Conservation (phyloP, 352 stramenopile genomes). For the Globisporangium radiosum region DNA sequence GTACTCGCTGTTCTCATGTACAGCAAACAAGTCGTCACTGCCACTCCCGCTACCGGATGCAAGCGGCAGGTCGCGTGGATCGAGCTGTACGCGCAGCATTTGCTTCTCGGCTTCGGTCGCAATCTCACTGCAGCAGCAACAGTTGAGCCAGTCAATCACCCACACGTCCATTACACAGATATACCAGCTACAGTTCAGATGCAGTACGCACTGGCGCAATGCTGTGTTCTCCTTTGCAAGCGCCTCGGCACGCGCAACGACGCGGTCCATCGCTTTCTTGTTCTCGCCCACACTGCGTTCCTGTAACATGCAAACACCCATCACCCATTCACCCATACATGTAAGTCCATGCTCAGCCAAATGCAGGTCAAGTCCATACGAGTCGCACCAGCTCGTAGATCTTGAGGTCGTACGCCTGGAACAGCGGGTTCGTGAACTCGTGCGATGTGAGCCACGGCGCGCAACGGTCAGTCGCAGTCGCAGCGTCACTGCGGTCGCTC, state of each 20-base stretch:
- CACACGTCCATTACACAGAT: not conserved
- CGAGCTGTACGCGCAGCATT: constrained; percentile 41
- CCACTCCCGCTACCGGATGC: no score
- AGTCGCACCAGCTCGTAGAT: constrained; percentile 59
- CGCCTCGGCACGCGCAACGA: constrained; percentile 34
- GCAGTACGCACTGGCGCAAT: constrained; percentile 46
- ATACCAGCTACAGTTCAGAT: not conserved
- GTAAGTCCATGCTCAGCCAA: not conserved
- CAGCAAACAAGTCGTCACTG: no score
- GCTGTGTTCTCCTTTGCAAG: constrained; percentile 62
- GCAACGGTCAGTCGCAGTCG: constrained; percentile 4
- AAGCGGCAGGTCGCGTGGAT: constrained; percentile 23
- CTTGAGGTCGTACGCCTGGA: constrained; percentile 73
- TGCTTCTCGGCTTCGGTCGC: constrained; percentile 47
- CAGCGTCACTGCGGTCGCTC: constrained; percentile 6
- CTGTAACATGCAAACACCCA: constrained; percentile 13
- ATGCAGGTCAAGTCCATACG: no score
- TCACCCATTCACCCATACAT: no score
- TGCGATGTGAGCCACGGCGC: constrained; percentile 64
- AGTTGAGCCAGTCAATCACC: not conserved
- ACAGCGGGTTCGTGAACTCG: constrained; percentile 64
- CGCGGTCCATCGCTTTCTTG: constrained; percentile 51
- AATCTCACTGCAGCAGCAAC: constrained; percentile 35
- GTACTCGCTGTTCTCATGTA: constrained; percentile 43
- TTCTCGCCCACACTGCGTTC: constrained; percentile 42